These are phyloP conservation scores for Spergularia marina DNA, from an alignment of 148 eudicot genomes.

Conservation along the genomic window DNA sequence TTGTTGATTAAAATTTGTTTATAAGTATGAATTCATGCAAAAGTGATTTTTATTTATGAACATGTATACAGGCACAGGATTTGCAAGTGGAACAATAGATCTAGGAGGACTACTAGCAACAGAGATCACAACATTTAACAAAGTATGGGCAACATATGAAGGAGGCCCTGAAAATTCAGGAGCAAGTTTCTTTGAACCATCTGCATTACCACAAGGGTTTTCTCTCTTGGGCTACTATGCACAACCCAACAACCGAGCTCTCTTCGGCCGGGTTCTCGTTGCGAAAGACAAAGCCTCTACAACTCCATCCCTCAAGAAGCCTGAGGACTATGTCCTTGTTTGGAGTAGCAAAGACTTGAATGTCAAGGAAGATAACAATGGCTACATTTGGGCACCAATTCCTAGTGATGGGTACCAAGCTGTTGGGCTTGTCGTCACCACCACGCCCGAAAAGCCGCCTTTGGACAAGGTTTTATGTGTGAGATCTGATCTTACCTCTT, in stretches of 20 bases:
- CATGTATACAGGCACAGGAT: constrained; percentile 29
- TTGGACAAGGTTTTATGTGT: constrained; percentile 33
- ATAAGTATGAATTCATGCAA: no score
- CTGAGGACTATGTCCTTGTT: constrained; percentile 41
- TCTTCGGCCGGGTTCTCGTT: constrained; percentile 35
- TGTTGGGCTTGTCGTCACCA: constrained; percentile 33
- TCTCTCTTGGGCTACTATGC: constrained; percentile 32
- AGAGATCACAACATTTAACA: constrained; percentile 29
- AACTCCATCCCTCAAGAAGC: constrained; percentile 25
- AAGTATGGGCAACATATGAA: constrained; percentile 40
- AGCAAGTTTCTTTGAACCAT: constrained; percentile 37
- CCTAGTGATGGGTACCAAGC: constrained; percentile 35
- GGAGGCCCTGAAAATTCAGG: constrained; percentile 36
- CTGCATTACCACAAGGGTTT: constrained; percentile 32
- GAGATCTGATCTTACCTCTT: constrained; percentile 33
- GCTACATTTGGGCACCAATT: constrained; percentile 42
- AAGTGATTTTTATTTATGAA: no score
- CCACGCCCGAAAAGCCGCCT: constrained; percentile 33
- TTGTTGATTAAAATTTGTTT: no score
- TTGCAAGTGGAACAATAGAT: constrained; percentile 37
- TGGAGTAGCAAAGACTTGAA: constrained; percentile 34
- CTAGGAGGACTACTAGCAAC: constrained; percentile 37
- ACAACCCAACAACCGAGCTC: constrained; percentile 38
- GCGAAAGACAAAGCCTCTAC: constrained; percentile 28
- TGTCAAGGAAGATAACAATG: constrained; percentile 28